Evolutionary conservation across 2,329 filamentous ascomycete genomes (phyloP).

Genomic region (Calonectria fujianensis): DNA sequence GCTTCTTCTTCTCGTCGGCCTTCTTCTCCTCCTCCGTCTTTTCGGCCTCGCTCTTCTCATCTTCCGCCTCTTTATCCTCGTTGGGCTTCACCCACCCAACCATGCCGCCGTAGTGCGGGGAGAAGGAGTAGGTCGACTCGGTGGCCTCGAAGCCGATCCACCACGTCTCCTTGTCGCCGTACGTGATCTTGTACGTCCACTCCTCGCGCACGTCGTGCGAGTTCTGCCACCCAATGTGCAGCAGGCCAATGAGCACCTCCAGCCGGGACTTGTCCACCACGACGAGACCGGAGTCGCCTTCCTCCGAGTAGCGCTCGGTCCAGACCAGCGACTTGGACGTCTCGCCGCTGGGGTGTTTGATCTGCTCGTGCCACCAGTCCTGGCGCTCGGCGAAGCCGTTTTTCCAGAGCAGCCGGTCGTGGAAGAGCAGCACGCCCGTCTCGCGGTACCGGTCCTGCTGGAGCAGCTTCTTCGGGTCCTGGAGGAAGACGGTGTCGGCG

Average conservation of each 20-base stretch:
- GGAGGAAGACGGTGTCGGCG: constrained; percentile 63
- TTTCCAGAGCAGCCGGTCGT: constrained; percentile 64
- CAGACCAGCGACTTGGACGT: constrained; percentile 61
- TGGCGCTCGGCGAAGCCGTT: constrained; percentile 59
- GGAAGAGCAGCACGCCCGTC: constrained; percentile 62
- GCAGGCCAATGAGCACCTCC: constrained; percentile 37
- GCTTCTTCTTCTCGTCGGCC: constrained; percentile 29
- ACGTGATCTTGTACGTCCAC: constrained; percentile 63
- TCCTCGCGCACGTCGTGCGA: constrained; percentile 61
- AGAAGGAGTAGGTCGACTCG: constrained; percentile 62
- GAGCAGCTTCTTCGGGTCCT: constrained; percentile 60
- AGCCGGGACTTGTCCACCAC: constrained; percentile 63
- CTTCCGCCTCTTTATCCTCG: background rate
- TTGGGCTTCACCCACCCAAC: constrained; percentile 57
- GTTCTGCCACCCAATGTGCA: constrained; percentile 65
- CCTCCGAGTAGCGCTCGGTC: constrained; percentile 64
- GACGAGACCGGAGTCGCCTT: constrained; percentile 65
- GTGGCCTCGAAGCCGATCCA: constrained; percentile 67
- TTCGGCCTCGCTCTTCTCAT: background rate
- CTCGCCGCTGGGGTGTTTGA: constrained; percentile 58
- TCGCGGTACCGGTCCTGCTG: constrained; percentile 56
- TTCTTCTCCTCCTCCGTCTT: constrained; percentile 24
- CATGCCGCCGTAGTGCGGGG: constrained; percentile 64
- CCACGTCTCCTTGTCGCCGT: constrained; percentile 68
- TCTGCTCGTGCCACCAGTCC: constrained; percentile 62